Conservation (phyloP, 257 asterid species). For the Lycium barbarum region DNA sequence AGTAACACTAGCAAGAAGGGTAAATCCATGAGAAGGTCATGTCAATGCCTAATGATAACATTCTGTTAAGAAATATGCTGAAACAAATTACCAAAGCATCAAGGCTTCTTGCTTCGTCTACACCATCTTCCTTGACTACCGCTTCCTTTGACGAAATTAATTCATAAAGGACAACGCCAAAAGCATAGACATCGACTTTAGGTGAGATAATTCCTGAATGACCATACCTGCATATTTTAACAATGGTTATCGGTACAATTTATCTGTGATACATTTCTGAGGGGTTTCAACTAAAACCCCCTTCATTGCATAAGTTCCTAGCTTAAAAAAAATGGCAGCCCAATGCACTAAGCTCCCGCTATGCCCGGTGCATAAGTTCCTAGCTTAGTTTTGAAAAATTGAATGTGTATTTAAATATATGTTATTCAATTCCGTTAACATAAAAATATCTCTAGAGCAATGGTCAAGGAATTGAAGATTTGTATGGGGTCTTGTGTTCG, state of each 20-base stretch:
- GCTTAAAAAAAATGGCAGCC: no score
- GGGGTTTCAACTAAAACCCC: neutral
- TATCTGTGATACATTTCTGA: neutral
- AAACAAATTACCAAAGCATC: constrained; percentile 64
- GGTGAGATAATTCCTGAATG: constrained; percentile 85
- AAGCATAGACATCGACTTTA: constrained; percentile 90
- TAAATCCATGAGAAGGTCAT: neutral
- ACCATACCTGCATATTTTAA: constrained; percentile 70
- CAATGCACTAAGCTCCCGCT: no score
- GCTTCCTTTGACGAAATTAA: constrained; percentile 90
- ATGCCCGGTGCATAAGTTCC: neutral
- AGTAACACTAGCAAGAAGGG: neutral
- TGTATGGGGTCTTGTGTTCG: neutral
- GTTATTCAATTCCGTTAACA: neutral
- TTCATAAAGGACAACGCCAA: constrained; percentile 90
- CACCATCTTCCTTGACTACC: constrained; percentile 59
- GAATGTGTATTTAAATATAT: neutral
- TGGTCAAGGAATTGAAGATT: neutral
- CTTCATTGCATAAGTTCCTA: neutral
- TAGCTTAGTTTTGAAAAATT: neutral
- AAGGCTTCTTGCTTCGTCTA: constrained; percentile 84
- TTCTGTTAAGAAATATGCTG: constrained; percentile 6
- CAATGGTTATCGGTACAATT: neutral
- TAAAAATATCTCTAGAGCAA: neutral
- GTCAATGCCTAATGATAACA: neutral